phyloP scores from a whole-genome alignment of 2,329 filamentous ascomycete species.

The Zasmidium angulare region DNA sequence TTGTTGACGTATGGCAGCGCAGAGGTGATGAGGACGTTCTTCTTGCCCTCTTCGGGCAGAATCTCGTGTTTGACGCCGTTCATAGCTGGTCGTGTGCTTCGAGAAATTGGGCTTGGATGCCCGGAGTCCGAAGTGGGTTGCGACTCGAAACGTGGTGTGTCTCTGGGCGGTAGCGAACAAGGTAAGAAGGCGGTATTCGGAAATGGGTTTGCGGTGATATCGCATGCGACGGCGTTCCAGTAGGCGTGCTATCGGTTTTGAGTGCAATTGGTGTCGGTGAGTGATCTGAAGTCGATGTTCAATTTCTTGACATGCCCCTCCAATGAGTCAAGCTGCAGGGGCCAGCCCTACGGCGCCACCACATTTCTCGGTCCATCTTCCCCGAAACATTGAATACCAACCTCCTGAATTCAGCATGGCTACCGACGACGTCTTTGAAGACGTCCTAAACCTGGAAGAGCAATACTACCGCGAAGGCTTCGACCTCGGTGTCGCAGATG shows the following conservation, averaged over 20 bases:
- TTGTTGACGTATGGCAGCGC: constrained; percentile 85
- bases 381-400: background rate
- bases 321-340: constrained; percentile 5
- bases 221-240: background rate
- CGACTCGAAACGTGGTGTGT: background rate
- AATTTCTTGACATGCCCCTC: background rate
- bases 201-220: background rate
- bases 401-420: constrained; percentile 7
- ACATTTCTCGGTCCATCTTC: background rate
- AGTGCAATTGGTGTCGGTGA: too few relatives aligned
- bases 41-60: constrained; percentile 58
- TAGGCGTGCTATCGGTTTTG: background rate
- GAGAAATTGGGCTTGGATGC: background rate
- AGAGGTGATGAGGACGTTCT: constrained; percentile 86
- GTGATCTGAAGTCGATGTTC: too few relatives aligned
- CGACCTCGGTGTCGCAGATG: constrained; percentile 71
- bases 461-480: constrained; percentile 83
- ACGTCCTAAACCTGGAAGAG: constrained; percentile 61
- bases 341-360: background rate
- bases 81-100: constrained; percentile 3
- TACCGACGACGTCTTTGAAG: constrained; percentile 47
- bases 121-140: background rate
- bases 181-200: background rate
- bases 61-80: constrained; percentile 31
- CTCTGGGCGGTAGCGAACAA: background rate